Conservation (phyloP, 2,329 filamentous ascomycete genomes). For the Venturia nashicola region DNA sequence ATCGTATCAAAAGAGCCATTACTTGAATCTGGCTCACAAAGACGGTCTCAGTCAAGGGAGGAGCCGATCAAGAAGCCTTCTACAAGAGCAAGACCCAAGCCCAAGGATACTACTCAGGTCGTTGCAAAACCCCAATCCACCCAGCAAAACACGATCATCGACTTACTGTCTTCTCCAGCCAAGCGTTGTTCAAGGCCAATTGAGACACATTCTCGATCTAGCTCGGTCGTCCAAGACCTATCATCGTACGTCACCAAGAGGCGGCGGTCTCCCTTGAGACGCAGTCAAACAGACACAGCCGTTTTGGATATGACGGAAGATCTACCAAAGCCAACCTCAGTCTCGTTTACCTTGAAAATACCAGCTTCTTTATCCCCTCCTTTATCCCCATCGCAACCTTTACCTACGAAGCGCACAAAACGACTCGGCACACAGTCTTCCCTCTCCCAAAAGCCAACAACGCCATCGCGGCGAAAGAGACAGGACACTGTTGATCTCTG, state of each 20-base stretch:
- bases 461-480: background rate
- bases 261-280: background rate
- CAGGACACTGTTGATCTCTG: background rate
- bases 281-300: background rate
- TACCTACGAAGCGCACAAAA: slow-evolving; percentile 1
- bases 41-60: background rate
- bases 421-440: background rate
- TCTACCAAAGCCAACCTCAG: background rate
- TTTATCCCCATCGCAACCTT: slow-evolving; percentile 3
- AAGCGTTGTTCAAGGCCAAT: background rate
- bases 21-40: background rate
- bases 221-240: background rate
- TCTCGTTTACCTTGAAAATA: background rate
- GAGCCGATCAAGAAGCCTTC: background rate
- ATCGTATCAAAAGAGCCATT: background rate
- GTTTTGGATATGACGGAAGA: slow-evolving; percentile 4
- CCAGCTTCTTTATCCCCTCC: slow-evolving; percentile 1
- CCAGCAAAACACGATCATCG: slow-evolving; percentile 12
- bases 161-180: slow-evolving; percentile 20
- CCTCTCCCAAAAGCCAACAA: background rate
- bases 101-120: background rate
- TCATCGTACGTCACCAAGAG: background rate
- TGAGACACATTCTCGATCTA: background rate
- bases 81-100: background rate
- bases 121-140: background rate